Evolutionary conservation across 2,329 filamentous ascomycete species (phyloP).

Genomic region (Didymella exigua): DNA sequence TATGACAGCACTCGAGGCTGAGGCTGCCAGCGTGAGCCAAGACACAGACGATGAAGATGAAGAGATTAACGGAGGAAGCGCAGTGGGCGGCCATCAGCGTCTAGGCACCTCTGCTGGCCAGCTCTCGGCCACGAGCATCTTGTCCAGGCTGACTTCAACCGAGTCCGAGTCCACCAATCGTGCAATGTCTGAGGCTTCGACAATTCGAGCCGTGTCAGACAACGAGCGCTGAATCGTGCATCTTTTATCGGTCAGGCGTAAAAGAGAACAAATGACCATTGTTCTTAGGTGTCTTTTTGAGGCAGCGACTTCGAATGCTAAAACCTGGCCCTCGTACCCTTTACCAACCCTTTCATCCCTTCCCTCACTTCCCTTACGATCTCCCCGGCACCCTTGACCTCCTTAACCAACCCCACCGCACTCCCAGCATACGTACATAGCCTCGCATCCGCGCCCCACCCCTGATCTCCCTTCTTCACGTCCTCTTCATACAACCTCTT

Average conservation of each 20-base stretch:
- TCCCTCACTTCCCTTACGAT: conserved; percentile 58
- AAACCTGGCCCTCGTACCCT: neutral
- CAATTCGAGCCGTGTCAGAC: conserved; percentile 33
- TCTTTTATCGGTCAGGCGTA: too few relatives aligned
- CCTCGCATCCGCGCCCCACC: conserved; percentile 57
- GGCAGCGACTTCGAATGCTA: neutral
- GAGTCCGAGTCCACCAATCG: conserved; percentile 21
- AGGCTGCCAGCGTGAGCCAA: conserved; percentile 30
- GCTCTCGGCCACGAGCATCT: conserved; percentile 29
- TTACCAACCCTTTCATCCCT: conserved; percentile 44
- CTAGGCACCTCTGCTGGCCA: conserved; percentile 23
- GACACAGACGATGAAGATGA: conserved; percentile 25
- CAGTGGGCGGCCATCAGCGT: conserved; percentile 17
- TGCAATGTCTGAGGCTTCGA: conserved; percentile 28
- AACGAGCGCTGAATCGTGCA: conserved; percentile 22
- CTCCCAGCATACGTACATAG: conserved; percentile 68
- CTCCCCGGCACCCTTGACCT: conserved; percentile 56
- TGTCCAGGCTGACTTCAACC: conserved; percentile 27
- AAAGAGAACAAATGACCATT: too few relatives aligned
- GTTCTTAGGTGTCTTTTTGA: too few relatives aligned
- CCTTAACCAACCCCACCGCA: conserved; percentile 63
- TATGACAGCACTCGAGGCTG: conserved; percentile 71
- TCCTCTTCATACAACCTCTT: conserved; percentile 56
- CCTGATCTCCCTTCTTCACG: conserved; percentile 57
- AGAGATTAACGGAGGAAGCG: conserved; percentile 19